These are phyloP conservation scores for Mortierella sp. DNA, from an alignment of 371 early-diverging fungal species.

Conservation along the genomic window DNA sequence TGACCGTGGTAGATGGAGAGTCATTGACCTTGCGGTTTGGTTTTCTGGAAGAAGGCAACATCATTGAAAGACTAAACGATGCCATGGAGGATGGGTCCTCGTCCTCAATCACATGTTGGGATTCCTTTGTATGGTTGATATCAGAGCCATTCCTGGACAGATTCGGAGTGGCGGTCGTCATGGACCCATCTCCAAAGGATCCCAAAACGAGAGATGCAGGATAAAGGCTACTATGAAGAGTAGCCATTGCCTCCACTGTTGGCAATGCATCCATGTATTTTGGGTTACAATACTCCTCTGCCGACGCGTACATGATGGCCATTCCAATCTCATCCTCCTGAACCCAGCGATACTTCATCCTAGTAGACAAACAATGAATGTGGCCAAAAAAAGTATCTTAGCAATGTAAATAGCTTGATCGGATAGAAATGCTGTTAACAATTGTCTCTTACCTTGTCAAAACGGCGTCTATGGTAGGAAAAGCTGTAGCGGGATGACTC, in stretches of 20 bases:
- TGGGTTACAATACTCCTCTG: conserved; percentile 43
- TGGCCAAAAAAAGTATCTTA: background rate
- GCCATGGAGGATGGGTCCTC: conserved; percentile 2
- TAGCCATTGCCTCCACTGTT: conserved; percentile 14
- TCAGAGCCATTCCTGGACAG: background rate
- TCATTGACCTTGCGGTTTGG: background rate
- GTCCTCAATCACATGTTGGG: conserved; percentile 7
- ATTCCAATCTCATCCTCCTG: conserved; percentile 40
- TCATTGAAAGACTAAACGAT: conserved; percentile 19
- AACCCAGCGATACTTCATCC: conserved; percentile 48
- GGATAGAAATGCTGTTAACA: background rate
- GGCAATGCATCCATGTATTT: conserved; percentile 29
- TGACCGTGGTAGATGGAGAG: background rate
- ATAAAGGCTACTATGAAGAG: conserved; percentile 14
- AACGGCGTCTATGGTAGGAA: conserved; percentile 8
- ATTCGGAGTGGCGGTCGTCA: background rate
- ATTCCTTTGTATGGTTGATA: background rate
- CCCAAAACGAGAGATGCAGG: background rate
- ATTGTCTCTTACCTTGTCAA: conserved; percentile 24
- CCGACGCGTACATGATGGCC: conserved; percentile 31
- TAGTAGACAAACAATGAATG: background rate
- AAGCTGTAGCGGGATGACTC: conserved; percentile 1
- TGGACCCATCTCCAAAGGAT: background rate
- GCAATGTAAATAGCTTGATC: background rate
- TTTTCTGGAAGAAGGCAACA: conserved; percentile 21